Base-by-base conservation (phyloP, 1,284 basidiomycete genomes). In the Trichosporon sp. region DNA sequence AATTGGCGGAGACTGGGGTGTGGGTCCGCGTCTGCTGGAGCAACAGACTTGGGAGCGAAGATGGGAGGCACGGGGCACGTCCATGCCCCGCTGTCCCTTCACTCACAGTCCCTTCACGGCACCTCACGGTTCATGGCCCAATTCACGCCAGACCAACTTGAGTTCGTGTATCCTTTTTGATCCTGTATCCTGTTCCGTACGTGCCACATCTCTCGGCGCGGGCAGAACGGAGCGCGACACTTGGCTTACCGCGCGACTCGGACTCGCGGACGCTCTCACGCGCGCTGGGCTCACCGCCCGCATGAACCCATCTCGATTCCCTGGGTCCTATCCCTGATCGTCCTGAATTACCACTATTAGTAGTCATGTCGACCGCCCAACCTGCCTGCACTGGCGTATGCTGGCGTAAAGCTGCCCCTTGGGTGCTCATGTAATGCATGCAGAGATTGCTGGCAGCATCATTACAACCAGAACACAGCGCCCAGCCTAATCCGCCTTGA, bases 261-360 rank as follows among this genome's bases (percentile, higher is more conserved):
- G 26, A 26, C 26, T 26, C 26, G 26, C 26, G 26, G 26, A 26
- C 26, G 26, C 43, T 46, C 43, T 46, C 43, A 46, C 43, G 43
- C 43, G 43, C 16, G 43, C 43, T 46, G 12, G 26, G 10, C 38
- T 12, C 38, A 7, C 31, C 59, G 3, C 11, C 31, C 32, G 26
- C 26, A 26, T 26, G 26, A 26, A 26, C 2, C 26, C 26, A 26
- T 26, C 26, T 26, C 26, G 26, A 26, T 26, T n/a, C 59, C 31
- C 59, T 63, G 12, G 32, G 2, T 8, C 7, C 1, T 10, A 37
- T 37, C 32, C 59, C 56, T 61, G 56, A 31, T 61, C 56, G 59
- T 35, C 59, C 59, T 63, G 59, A 63, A 63, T 63, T 37, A 63
- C 59, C 59, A 26, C 59, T 63, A 63, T 63, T 21, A 63, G 59